Evolutionary conservation across 2,329 filamentous ascomycete species (phyloP).

Genomic region (Diplodia seriata): DNA sequence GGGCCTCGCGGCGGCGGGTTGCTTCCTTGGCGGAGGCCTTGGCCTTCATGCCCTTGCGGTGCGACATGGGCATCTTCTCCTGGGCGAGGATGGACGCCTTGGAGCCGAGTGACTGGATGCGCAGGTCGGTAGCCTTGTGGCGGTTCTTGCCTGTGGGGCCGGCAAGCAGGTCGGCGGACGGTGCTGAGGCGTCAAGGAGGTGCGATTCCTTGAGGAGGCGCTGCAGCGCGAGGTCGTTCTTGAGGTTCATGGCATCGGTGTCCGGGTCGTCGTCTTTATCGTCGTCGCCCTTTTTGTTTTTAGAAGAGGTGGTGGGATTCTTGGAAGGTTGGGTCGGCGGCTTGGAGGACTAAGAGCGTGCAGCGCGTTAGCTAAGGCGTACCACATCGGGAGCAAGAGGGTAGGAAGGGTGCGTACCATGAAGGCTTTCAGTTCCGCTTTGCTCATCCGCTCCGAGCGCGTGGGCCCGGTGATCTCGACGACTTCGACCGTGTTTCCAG

Average conservation of each 20-base stretch:
- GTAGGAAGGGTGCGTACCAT: constrained; percentile 62
- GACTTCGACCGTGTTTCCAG: constrained; percentile 49
- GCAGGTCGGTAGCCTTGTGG: constrained; percentile 81
- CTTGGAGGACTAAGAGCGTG: constrained; percentile 55
- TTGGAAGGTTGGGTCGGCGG: constrained; percentile 49
- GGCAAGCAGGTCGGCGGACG: constrained; percentile 55
- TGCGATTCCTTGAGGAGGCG: constrained; percentile 91
- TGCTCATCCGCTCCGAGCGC: constrained; percentile 43
- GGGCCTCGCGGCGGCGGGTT: constrained; percentile 77
- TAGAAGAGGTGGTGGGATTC: constrained; percentile 34
- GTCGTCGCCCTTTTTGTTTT: constrained; percentile 37
- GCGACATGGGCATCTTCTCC: constrained; percentile 86
- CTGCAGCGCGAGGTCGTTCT: constrained; percentile 91
- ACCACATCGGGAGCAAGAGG: neutral
- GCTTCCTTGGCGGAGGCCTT: constrained; percentile 71
- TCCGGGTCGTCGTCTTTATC: constrained; percentile 63
- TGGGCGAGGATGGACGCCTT: constrained; percentile 77
- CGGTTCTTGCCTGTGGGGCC: constrained; percentile 70
- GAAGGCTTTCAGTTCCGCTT: constrained; percentile 77
- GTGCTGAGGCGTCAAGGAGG: constrained; percentile 69
- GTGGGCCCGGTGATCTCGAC: constrained; percentile 51
- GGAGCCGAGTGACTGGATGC: constrained; percentile 81
- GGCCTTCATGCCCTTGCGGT: constrained; percentile 81
- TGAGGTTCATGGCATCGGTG: constrained; percentile 68
- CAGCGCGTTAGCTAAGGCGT: constrained; percentile 34